These are phyloP conservation scores for Pezicula rhizophila DNA, from an alignment of 2,329 filamentous ascomycete genomes.

Conservation along the genomic window DNA sequence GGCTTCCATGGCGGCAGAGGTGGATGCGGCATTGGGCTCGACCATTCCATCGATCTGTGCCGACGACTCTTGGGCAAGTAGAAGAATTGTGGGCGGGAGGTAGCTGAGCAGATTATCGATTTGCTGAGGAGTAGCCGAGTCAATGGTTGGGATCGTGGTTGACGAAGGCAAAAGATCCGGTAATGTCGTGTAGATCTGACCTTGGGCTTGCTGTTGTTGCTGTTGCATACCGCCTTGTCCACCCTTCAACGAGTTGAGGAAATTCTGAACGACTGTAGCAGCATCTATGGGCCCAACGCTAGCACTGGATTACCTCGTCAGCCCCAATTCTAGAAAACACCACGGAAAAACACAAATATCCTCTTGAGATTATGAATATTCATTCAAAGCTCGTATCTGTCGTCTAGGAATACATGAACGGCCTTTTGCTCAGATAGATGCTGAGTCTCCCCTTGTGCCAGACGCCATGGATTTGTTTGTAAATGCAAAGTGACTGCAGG, in stretches of 20 bases:
- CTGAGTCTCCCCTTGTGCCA: conserved; percentile 16
- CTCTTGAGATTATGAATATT: conserved; percentile 17
- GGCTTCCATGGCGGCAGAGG: conserved; percentile 68
- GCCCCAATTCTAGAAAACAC: conserved; percentile 24
- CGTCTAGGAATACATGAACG: conserved; percentile 27
- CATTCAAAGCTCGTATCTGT: conserved; percentile 20
- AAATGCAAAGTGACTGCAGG: conserved; percentile 18
- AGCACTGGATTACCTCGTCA: conserved; percentile 48
- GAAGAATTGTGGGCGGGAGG: conserved; percentile 71
- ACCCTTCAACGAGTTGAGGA: conserved; percentile 74
- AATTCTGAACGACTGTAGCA: conserved; percentile 75
- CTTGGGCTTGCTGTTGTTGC: conserved; percentile 40
- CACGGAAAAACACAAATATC: background rate
- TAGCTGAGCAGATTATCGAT: conserved; percentile 71
- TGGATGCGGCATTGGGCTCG: conserved; percentile 62
- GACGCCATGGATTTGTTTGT: conserved; percentile 21
- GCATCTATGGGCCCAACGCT: conserved; percentile 58
- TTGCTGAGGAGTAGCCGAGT: conserved; percentile 48
- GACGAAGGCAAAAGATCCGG: conserved; percentile 76
- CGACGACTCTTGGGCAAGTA: conserved; percentile 65
- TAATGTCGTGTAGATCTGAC: conserved; percentile 73
- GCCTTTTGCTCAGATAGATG: conserved; percentile 10
- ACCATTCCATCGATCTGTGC: conserved; percentile 49
- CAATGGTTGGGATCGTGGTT: conserved; percentile 72
- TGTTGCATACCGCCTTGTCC: conserved; percentile 29